phyloP scores from a whole-genome alignment of 257 asterid genomes.

The Coffea canephora region DNA sequence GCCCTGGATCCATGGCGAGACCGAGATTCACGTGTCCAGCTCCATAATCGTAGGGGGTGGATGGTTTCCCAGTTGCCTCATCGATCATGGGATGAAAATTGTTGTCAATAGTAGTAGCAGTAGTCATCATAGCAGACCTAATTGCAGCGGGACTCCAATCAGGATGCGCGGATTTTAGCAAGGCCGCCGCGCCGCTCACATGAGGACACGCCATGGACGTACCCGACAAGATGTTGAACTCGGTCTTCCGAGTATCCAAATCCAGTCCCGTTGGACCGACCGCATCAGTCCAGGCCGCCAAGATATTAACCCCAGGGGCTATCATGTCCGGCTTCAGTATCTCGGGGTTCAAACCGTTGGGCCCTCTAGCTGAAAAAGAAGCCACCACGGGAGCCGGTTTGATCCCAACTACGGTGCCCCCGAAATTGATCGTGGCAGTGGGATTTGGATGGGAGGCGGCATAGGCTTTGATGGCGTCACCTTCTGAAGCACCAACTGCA shows the following conservation, averaged over 20 bases:
- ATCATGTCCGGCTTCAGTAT: constrained; percentile 83
- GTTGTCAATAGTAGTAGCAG: constrained; percentile 62
- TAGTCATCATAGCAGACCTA: constrained; percentile 95
- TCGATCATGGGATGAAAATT: constrained; percentile 51
- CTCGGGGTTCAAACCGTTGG: constrained; percentile 86
- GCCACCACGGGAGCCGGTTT: constrained; percentile 97
- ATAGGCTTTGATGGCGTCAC: constrained; percentile 66
- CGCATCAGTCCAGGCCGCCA: constrained; percentile 93
- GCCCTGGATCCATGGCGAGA: constrained; percentile 88
- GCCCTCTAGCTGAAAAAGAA: constrained; percentile 87
- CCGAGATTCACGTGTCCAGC: constrained; percentile 88
- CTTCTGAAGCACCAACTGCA: constrained; percentile 72
- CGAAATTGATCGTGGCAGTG: constrained; percentile 61
- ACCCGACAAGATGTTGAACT: constrained; percentile 85
- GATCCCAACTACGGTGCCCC: constrained; percentile 71
- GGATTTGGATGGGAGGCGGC: constrained; percentile 43
- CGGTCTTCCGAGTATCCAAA: constrained; percentile 62
- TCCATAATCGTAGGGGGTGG: constrained; percentile 81
- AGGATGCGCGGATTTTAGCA: constrained; percentile 94
- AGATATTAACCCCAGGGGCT: constrained; percentile 90
- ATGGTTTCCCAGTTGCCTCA: constrained; percentile 66
- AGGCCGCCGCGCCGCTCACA: constrained; percentile 94
- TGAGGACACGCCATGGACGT: constrained; percentile 99
- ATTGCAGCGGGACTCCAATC: constrained; percentile 96
- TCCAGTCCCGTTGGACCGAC: constrained; percentile 91